Evolutionary conservation across 176 grass and related monocot species (phyloP).

Genomic region (Rhynchospora breviuscula): DNA sequence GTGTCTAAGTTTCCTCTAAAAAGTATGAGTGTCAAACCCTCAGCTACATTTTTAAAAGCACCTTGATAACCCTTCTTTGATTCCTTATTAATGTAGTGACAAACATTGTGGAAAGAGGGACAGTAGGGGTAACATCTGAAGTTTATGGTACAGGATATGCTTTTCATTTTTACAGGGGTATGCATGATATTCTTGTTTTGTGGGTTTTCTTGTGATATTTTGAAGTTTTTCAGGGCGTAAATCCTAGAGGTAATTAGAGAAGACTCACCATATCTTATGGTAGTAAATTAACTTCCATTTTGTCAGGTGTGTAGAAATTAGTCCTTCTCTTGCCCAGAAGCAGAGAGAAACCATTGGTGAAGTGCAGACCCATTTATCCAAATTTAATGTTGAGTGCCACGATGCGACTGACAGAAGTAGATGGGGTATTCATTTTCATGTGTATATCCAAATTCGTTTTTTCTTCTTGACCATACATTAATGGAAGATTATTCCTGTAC

Average conservation of each 20-base stretch:
- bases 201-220: neutral
- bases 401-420: constrained; percentile 80
- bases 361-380: constrained; percentile 85
- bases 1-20: neutral
- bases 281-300: constrained; percentile 2
- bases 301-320: constrained; percentile 95
- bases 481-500: constrained; percentile 2
- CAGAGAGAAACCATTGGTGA: constrained; percentile 80
- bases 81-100: neutral
- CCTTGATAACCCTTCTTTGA: neutral
- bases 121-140: neutral
- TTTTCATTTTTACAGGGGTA: neutral
- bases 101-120: neutral
- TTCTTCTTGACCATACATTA: neutral
- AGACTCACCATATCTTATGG: neutral
- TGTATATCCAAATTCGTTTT: neutral
- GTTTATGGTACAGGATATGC: neutral
- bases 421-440: constrained; percentile 68
- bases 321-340: constrained; percentile 88
- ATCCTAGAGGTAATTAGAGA: neutral
- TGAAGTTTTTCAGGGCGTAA: neutral
- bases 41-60: neutral
- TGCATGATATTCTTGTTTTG: neutral
- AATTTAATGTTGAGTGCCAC: constrained; percentile 62
- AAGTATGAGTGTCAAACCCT: neutral